Base-by-base conservation (phyloP, 345 rosid genomes). In the Leavenworthia alabamica region DNA sequence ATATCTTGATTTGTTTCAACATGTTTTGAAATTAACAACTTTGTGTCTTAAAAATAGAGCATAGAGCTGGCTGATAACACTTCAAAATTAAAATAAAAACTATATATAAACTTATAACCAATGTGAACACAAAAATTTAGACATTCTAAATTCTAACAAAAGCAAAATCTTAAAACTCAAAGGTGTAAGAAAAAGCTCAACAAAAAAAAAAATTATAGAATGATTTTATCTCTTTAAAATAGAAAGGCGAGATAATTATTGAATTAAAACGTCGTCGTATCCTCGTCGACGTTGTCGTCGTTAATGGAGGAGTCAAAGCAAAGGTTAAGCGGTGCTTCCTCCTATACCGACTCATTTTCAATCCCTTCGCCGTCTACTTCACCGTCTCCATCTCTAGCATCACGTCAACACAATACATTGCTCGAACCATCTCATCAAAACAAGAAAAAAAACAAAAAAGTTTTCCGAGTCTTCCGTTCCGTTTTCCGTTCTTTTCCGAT, bases 401-500 rank as follows among this genome's bases (percentile, higher is more conserved):
- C 77, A 7, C 84, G 63, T 53, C 75, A 64, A 0, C 40, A 72
- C 10, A n/a, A 66, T 20, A 77, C 90, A 32, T 88, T 88, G 8
- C 63, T 92, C 62, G 86, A 88, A 35, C 98, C 98, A 6, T 68
- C 95, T 26, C 70, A 56, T 75, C 83, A 75, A 57, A 51, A 72
- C 46, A 80, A 75, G 53, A 62, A 65, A 46, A 82, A 72, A 52
- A 29, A 81, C 15, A 86, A 79, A 7, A 89, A 80, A 50, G 79
- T 80, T 12, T 27, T 82, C 6, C 86, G 95, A 1, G 80, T 81
- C 28, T 78, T 89, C 15, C 97, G 83, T 51, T 89, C 96, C 0
- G 94, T 83, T 39, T 78, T 89, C 41, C 84, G 87, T 6, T 80
- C 91, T 0, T 78, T 86, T 36, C 94, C 97, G 3, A 86, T 89